Evolutionary conservation across 305 asterid genomes (phyloP).

Genomic region (Striga hermonthica): DNA sequence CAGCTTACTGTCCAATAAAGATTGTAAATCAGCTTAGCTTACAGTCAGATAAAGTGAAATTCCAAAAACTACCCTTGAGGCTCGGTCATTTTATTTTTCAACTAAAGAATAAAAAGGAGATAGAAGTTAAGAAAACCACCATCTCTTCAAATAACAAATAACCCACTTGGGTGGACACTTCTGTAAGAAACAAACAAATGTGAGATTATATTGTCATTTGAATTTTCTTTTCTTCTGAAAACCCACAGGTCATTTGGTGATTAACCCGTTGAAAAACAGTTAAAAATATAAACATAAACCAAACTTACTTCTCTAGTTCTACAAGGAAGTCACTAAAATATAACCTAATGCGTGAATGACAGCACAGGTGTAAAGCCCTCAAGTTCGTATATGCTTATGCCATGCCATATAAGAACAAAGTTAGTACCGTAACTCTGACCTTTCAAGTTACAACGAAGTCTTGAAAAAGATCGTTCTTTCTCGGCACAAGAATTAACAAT

Average conservation of each 20-base stretch:
- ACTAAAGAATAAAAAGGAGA: not conserved
- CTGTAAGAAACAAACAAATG: no score
- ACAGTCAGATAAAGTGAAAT: not conserved
- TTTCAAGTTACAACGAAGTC: not conserved
- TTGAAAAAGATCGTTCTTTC: not conserved
- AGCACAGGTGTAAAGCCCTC: not conserved
- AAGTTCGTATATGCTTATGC: not conserved
- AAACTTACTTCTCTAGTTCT: no score
- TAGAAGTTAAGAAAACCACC: not conserved
- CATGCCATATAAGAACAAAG: not conserved
- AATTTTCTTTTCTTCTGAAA: no score
- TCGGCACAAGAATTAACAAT: not conserved
- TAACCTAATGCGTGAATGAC: not conserved
- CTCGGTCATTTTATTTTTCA: no score
- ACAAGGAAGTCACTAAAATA: not conserved
- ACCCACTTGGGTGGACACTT: no score
- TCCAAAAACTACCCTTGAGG: no score
- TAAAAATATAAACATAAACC: no score
- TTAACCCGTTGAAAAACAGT: no score
- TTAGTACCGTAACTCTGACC: not conserved
- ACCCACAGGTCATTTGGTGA: no score
- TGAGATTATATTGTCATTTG: no score
- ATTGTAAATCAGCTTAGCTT: not conserved
- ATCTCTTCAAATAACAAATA: not conserved
- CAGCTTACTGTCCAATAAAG: not conserved